Conservation (phyloP, 441 rosid genomes). For the Melastoma candidum region DNA sequence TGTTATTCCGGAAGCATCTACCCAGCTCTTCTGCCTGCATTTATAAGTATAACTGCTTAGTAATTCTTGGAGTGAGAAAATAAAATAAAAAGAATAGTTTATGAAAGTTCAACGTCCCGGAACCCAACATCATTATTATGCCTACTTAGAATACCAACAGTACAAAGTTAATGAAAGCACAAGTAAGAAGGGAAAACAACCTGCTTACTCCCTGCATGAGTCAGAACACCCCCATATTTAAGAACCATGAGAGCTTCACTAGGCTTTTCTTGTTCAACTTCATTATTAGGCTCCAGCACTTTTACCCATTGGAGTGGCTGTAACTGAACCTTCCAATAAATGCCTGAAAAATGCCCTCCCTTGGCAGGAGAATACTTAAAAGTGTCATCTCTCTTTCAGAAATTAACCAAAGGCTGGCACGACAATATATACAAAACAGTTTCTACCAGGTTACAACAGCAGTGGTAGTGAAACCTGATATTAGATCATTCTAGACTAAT, state of each 20-base stretch:
- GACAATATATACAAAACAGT: background rate
- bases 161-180: background rate
- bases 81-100: background rate
- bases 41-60: background rate
- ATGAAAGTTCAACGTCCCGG: no score
- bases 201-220: constrained; percentile 99
- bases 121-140: no score
- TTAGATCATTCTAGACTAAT: no score
- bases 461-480: background rate
- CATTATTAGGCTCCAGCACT: constrained; percentile 63
- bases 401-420: no score
- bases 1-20: constrained; percentile 89
- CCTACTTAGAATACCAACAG: background rate
- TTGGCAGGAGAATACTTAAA: constrained; percentile 27
- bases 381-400: background rate
- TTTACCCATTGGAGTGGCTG: constrained; percentile 98
- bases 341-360: constrained; percentile 99
- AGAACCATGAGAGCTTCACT: constrained; percentile 98
- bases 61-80: background rate
- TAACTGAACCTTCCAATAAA: constrained; percentile 97
- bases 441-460: background rate
- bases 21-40: constrained; percentile 99
- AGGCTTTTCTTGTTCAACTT: constrained; percentile 94
- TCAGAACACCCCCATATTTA: constrained; percentile 99
- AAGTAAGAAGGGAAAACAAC: constrained; percentile 21